Evolutionary conservation across 2,329 filamentous ascomycete genomes (phyloP).

Genomic region (Aspergillus spinulosporus): DNA sequence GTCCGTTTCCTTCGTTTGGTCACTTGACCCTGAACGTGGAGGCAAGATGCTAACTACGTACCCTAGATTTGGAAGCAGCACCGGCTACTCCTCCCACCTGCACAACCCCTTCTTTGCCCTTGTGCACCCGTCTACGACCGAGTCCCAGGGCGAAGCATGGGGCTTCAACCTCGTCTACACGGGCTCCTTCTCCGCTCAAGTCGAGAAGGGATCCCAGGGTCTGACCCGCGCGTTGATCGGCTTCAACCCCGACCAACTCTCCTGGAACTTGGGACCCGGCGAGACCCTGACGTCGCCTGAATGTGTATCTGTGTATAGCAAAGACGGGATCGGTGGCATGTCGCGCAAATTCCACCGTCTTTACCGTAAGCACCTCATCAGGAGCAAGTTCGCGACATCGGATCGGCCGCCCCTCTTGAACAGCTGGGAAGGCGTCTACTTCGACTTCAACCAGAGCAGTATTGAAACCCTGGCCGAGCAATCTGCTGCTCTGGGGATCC

Average conservation of each 20-base stretch:
- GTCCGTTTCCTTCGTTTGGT: no score
- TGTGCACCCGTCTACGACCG: conserved; percentile 58
- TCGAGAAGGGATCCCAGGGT: conserved; percentile 64
- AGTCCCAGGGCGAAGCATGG: conserved; percentile 62
- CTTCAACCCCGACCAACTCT: conserved; percentile 62
- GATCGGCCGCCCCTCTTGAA: conserved; percentile 61
- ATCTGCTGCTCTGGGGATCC: conserved; percentile 60
- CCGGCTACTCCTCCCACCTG: conserved; percentile 63
- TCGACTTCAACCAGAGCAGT: conserved; percentile 58
- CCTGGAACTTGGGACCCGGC: conserved; percentile 57
- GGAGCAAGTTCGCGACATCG: conserved; percentile 55
- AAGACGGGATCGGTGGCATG: conserved; percentile 60
- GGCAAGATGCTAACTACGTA: no score
- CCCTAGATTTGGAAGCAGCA: conserved; percentile 59
- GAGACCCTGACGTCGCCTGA: conserved; percentile 63
- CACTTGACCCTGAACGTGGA: no score
- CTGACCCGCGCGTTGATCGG: conserved; percentile 63
- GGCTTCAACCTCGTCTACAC: conserved; percentile 67
- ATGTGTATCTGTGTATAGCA: conserved; percentile 62
- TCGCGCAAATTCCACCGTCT: conserved; percentile 63
- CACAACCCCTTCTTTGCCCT: conserved; percentile 66
- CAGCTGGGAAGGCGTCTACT: conserved; percentile 65
- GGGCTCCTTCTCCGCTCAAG: conserved; percentile 61
- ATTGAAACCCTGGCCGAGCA: conserved; percentile 34
- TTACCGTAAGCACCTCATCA: conserved; percentile 62